Percentiles rank a stretch among this genome's conserved stretches.
phyloP scores from a whole-genome alignment of 202 grass and related monocot genomes.

The Schoenoplectus tabernaemontani region DNA sequence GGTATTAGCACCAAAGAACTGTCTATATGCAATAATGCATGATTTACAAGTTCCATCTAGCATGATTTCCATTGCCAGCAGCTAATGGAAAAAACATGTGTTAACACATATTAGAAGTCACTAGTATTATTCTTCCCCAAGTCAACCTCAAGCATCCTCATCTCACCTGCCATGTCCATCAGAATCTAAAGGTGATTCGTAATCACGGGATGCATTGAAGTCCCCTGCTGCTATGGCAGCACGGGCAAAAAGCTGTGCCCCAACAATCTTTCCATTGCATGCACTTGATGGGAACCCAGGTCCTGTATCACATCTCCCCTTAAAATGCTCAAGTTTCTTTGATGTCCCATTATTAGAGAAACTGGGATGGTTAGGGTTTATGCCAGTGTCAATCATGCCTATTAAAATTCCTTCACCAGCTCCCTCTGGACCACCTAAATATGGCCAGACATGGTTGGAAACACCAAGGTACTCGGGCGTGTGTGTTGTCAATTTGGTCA shows the following conservation, averaged over 20 bases:
- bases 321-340: conserved; percentile 44
- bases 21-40: not conserved
- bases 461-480: conserved; percentile 67
- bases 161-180: conserved; percentile 91
- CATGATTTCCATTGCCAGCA: too few relatives aligned
- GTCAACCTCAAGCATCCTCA: not conserved
- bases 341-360: conserved; percentile 31
- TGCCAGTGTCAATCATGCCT: conserved; percentile 91
- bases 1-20: not conserved
- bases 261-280: conserved; percentile 79
- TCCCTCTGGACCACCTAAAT: conserved; percentile 48
- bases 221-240: conserved; percentile 60
- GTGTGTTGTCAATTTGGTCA: conserved; percentile 60
- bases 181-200: conserved; percentile 88
- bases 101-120: not conserved
- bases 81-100: not conserved
- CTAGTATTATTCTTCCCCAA: not conserved
- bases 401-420: conserved; percentile 69
- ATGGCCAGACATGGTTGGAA: conserved; percentile 59
- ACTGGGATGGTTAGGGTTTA: conserved; percentile 76
- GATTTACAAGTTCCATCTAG: not conserved
- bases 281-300: conserved; percentile 58
- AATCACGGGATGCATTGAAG: conserved; percentile 79
- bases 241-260: conserved; percentile 65
- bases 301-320: conserved; percentile 57